Evolutionary conservation across 345 rosid species (phyloP).

Genomic region (Eucalyptus camaldulensis): DNA sequence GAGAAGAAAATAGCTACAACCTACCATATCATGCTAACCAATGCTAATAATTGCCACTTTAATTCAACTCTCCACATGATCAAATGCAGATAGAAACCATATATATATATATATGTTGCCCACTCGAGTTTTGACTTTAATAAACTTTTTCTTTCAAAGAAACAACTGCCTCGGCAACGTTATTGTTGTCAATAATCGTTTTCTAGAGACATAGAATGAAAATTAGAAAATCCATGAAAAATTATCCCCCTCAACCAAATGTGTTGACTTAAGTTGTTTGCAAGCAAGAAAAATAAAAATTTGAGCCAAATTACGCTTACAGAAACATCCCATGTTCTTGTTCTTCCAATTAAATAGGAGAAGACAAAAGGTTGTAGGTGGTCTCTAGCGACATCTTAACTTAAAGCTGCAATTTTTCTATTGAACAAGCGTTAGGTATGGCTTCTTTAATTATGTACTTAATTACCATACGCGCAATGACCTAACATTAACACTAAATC

Average conservation of each 20-base stretch:
- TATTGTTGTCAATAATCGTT: neutral
- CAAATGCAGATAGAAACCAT: neutral
- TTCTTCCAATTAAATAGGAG: neutral
- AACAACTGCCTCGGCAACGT: fast-evolving
- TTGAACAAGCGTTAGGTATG: neutral
- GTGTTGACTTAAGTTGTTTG: neutral
- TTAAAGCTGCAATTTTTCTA: neutral
- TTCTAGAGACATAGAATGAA: neutral
- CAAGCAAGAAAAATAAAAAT: neutral
- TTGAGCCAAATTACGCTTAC: neutral
- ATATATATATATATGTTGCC: neutral
- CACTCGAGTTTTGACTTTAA: neutral
- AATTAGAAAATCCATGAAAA: neutral
- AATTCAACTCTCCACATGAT: neutral
- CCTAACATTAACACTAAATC: neutral
- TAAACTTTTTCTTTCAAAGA: neutral
- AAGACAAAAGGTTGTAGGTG: neutral
- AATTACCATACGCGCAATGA: neutral
- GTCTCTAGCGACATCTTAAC: neutral
- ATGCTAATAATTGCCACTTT: neutral
- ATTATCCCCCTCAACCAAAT: neutral
- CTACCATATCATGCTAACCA: neutral
- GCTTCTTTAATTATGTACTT: neutral
- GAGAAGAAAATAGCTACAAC: neutral
- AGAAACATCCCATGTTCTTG: neutral